Base-by-base conservation (phyloP, 2,329 filamentous ascomycete genomes). In the Phoma sp. region DNA sequence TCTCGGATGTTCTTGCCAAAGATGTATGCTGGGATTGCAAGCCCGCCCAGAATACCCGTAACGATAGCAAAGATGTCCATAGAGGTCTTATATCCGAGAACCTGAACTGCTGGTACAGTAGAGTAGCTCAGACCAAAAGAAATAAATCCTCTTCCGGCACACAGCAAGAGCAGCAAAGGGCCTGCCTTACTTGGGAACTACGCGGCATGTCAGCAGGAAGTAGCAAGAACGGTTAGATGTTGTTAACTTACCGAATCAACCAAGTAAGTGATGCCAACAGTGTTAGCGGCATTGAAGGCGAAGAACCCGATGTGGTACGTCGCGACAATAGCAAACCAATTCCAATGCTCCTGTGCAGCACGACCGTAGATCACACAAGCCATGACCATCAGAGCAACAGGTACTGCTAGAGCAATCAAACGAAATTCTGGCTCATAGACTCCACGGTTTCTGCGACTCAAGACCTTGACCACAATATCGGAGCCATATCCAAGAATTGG, bases 161-260 rank as follows among this genome's bases (percentile, higher is more conserved):
- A 42, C 1, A 42, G 13, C 13, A 42, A 11, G 13, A 42, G 39
- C 13, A 42, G 39, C 6, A 42, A 13, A 42, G 39, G 39, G 30
- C 39, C 39, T 18, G 39, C 39, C 30, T 42, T 42, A 25, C 39
- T 42, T 30, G 39, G 39, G n/a, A 42, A 42, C 39, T 42, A n/a
- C 5, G 2, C 11, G 3, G 5, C 25, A n/a, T 11, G n/a, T 42
- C 18, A 42, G 24, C 25, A 18, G 13, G 14, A 6, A 5, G 13
- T n/a, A 27, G 13, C 24, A 6, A 13, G 9, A 9, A 27, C 10
- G 14, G 10, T 7, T n/a, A 7, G 23, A 29, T 7, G 4, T 18
- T 8, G 10, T 2, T 4, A 30, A 24, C 24, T 42, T 30, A 42
- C 39, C 24, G 39, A 42, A 25, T 42, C 39, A 18, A 42, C 39